Base-by-base conservation (phyloP, 1,139 yeast species). In the Candida freyschussii region DNA sequence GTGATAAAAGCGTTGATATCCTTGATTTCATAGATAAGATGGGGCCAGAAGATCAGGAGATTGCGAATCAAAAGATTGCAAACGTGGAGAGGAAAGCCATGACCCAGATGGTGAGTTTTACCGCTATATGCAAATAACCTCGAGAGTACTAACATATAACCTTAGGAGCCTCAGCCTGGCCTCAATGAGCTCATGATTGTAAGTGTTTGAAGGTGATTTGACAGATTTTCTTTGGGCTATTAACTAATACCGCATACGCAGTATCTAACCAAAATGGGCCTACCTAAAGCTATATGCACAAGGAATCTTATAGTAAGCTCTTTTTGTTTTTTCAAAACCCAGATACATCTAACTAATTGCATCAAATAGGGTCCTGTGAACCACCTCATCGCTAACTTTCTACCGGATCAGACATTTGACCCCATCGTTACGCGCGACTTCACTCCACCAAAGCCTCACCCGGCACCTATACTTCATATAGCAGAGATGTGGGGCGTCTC, bases 381-480 rank as follows among this genome's bases (percentile, higher is more conserved):
- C 18, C 66, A 73, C 46, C 59, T 78, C 22, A 53, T 72, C 16
- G 40, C 55, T 4, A 62, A 59, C 17, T 71, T 65, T 47, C 48
- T 77, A 9, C 60, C 64, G 4, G 58, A 53, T 3, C 59, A 64
- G 27, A 41, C 56, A n/a, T 63, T 75, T 41, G 66, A 63, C n/a
- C 75, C 78, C 3, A 62, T 71, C 1, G 51, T 78, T 4, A 78
- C 84, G 0, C 64, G 85, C 22, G 75, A 72, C 14, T 78, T 77
- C 50, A 56, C 62, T 32, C 84, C 84, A 0, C 73, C 84, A 9
- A 78, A 78, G 48, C 85, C 85, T 2, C 63, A 71, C 12, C 81
- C 83, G 0, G 70, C 68, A 26, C 82, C 84, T 1, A 52, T 78
- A 23, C 52, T 69, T 13, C 71, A 74, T 41, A 76, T 78, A 15